Percentiles rank a stretch among this genome's conserved stretches.
phyloP scores from a whole-genome alignment of 306 rosid genomes.

The Rubus idaeus region DNA sequence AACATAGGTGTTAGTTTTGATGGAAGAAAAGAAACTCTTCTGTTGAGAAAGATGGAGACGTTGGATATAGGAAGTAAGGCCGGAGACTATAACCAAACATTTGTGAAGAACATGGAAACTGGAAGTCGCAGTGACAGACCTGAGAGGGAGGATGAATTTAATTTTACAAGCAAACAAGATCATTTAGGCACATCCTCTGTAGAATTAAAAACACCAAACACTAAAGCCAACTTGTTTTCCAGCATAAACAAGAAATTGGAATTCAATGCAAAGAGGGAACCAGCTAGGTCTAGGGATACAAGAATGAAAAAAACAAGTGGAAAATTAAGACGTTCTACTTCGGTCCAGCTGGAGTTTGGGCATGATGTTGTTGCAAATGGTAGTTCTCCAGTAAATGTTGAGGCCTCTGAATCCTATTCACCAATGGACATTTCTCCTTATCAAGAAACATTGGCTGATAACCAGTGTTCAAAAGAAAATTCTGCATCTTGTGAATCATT shows the following conservation, averaged over 20 bases:
- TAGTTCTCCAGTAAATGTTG: conserved; percentile 41
- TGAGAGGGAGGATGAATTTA: conserved; percentile 39
- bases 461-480: conserved; percentile 48
- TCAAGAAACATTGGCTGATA: conserved; percentile 60
- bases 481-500: conserved; percentile 61
- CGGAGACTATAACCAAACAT: conserved; percentile 20
- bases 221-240: conserved; percentile 35
- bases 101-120: conserved; percentile 28
- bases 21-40: conserved; percentile 32
- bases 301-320: conserved; percentile 52
- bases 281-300: conserved; percentile 38
- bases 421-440: conserved; percentile 96
- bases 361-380: conserved; percentile 48
- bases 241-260: conserved; percentile 38
- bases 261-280: conserved; percentile 53
- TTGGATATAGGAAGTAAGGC: conserved; percentile 37
- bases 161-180: conserved; percentile 50
- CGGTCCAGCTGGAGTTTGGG: conserved; percentile 41
- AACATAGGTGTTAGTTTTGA: conserved; percentile 35
- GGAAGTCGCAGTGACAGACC: conserved; percentile 24
- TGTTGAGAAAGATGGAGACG: conserved; percentile 46
- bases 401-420: conserved; percentile 57
- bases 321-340: conserved; percentile 42
- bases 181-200: conserved; percentile 39
- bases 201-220: conserved; percentile 58